Conservation (phyloP, 768 basidiomycete genomes). For the Phylloporus scabripes region DNA sequence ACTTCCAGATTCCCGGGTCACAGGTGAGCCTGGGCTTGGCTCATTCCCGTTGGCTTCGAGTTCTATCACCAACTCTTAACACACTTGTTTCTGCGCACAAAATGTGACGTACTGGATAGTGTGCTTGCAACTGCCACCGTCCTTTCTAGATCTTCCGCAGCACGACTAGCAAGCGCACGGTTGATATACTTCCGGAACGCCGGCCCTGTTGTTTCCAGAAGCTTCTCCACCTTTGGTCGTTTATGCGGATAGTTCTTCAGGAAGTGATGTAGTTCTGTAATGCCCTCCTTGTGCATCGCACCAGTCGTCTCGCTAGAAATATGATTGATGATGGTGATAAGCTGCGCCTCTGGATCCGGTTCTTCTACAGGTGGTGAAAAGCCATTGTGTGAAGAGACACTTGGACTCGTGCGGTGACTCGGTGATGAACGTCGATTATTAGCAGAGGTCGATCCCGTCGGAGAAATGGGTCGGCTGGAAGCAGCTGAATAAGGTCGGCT, state of each 20-base stretch:
- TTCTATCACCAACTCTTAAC: constrained; percentile 36
- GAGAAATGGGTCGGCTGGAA: constrained; percentile 68
- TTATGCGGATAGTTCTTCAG: constrained; percentile 88
- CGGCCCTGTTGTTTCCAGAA: constrained; percentile 82
- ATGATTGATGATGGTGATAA: constrained; percentile 78
- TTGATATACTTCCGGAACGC: constrained; percentile 91
- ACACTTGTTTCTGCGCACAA: background rate
- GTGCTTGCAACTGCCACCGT: constrained; percentile 79
- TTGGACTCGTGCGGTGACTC: constrained; percentile 64
- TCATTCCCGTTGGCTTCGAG: constrained; percentile 53
- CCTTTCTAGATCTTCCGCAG: constrained; percentile 81
- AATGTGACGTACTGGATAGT: constrained; percentile 57
- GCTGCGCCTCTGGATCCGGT: constrained; percentile 81
- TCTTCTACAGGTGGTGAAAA: constrained; percentile 59
- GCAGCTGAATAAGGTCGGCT: constrained; percentile 50
- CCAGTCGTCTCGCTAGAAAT: constrained; percentile 87
- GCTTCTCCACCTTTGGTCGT: constrained; percentile 73
- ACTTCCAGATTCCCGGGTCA: constrained; percentile 23
- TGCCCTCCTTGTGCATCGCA: constrained; percentile 87
- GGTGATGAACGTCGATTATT: constrained; percentile 50
- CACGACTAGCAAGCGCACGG: constrained; percentile 79
- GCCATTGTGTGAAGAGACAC: constrained; percentile 56
- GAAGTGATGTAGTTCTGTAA: constrained; percentile 92
- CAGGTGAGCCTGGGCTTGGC: constrained; percentile 32
- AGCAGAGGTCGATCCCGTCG: constrained; percentile 56